A percentile compares a stretch with the other conserved stretches of the same genome.
Conservation (phyloP, 2,329 filamentous ascomycete genomes). For the Aspergillus sp. region DNA sequence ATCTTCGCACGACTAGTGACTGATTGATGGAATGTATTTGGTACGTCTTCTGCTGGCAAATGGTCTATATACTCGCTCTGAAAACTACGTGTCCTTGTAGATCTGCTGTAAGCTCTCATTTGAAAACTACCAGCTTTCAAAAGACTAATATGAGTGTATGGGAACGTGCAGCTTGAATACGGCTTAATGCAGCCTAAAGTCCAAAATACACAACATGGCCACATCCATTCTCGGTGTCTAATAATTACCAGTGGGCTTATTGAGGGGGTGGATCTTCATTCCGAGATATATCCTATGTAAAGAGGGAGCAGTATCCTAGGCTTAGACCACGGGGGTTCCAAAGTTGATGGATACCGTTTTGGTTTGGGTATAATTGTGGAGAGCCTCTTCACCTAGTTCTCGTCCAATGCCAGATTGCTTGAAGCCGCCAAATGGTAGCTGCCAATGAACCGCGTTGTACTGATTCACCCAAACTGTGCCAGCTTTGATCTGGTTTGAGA, state of each 20-base stretch:
- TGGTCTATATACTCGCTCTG: neutral
- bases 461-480: slow-evolving; percentile 32
- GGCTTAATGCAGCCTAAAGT: too few relatives aligned
- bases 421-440: slow-evolving; percentile 33
- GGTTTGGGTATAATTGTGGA: slow-evolving; percentile 37
- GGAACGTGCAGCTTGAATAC: too few relatives aligned
- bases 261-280: neutral
- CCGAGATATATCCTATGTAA: neutral
- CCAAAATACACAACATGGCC: too few relatives aligned
- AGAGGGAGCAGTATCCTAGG: too few relatives aligned
- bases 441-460: slow-evolving; percentile 20
- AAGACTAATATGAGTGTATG: too few relatives aligned
- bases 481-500: slow-evolving; percentile 26
- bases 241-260: too few relatives aligned
- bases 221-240: too few relatives aligned
- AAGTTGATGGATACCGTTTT: slow-evolving; percentile 19
- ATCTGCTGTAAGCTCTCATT: too few relatives aligned
- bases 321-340: neutral
- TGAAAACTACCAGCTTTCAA: too few relatives aligned
- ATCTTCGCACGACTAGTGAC: neutral
- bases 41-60: neutral
- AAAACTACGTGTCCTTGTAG: too few relatives aligned
- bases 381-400: slow-evolving; percentile 45
- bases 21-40: neutral
- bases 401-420: slow-evolving; percentile 48